Base-by-base conservation (phyloP, 78 protist genomes). In the Speleostelium caveatum region DNA sequence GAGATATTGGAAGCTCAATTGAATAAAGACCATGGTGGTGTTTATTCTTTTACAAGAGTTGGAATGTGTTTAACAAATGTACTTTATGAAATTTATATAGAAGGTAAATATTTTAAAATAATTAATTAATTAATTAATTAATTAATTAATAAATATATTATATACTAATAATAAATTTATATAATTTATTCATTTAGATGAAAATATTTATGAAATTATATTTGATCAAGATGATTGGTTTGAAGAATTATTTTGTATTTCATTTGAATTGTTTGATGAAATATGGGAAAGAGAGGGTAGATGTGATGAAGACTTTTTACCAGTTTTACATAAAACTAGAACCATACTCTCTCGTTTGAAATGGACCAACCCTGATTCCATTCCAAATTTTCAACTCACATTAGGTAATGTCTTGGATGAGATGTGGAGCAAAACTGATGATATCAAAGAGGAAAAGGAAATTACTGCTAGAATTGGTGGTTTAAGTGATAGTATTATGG, bases 181-280 rank as follows among this genome's bases (percentile, higher is more conserved):
- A n/a, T 36, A n/a, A 49, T 71, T 19, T 28, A 14, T 24, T 26
- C 30, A 19, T n/a, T 19, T 35, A 73, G 91, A 83, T 60, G 91
- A 83, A 42, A 83, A 83, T 69, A 12, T 83, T 6, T 83, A 83
- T 71, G 91, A 83, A 60, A 58, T 83, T 60, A 83, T 83, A 19
- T 83, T 83, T 41, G 91, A 83, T 33, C 91, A 83, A 69, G 91
- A 83, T 60, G 91, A 83, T 45, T 83, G 91, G 91, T 83, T 69
- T 59, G 91, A 83, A 83, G 91, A 83, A 22, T 56, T 83, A 58
- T 83, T 83, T 69, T 83, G 78, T 17, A 83, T 83, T 59, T 67
- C 91, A 24, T 83, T 83, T 41, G 91, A 83, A 59, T 60, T 83
- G 2, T 83, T 83, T 59, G 91, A 83, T 60, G 91, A 83, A 60